Evolutionary conservation across 2,329 filamentous ascomycete species (phyloP).

Genomic region (Aspergillus sojae): DNA sequence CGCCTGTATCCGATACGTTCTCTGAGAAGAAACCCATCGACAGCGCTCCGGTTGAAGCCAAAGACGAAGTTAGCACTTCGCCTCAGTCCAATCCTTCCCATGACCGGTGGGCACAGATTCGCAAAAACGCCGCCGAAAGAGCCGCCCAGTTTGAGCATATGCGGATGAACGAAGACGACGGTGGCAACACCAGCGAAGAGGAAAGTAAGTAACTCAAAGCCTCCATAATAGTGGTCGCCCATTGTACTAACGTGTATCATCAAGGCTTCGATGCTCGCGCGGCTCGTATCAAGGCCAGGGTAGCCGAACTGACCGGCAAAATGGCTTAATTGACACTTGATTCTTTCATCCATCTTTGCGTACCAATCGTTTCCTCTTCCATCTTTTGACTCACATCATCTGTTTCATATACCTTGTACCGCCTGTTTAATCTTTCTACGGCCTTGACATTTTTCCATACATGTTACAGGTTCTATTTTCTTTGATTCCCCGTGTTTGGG

Average conservation of each 20-base stretch:
- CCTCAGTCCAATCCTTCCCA: constrained; percentile 41
- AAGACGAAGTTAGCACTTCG: not conserved
- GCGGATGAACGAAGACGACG: constrained; percentile 65
- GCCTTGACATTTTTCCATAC: constrained; percentile 1
- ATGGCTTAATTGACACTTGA: constrained; percentile 49
- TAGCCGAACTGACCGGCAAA: constrained; percentile 88
- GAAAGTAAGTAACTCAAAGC: constrained; percentile 70
- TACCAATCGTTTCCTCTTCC: not conserved
- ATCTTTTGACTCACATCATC: constrained; percentile 12
- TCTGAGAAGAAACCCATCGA: constrained; percentile 16
- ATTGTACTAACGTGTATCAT: constrained; percentile 28
- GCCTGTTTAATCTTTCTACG: constrained; percentile 9
- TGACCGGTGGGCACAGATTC: constrained; percentile 94
- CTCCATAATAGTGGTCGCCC: not conserved
- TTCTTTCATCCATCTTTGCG: not conserved
- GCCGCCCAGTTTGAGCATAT: constrained; percentile 70
- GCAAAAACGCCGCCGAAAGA: constrained; percentile 88
- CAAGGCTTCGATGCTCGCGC: constrained; percentile 93
- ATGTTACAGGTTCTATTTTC: not conserved
- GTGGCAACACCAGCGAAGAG: constrained; percentile 91
- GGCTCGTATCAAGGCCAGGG: constrained; percentile 94
- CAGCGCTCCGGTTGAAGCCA: constrained; percentile 12
- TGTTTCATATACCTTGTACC: constrained; percentile 14
- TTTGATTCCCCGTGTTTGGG: not conserved
- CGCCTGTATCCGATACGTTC: constrained; percentile 25